Base-by-base conservation (phyloP, 805 yeast species). In the Wickerhamomyces alni region DNA sequence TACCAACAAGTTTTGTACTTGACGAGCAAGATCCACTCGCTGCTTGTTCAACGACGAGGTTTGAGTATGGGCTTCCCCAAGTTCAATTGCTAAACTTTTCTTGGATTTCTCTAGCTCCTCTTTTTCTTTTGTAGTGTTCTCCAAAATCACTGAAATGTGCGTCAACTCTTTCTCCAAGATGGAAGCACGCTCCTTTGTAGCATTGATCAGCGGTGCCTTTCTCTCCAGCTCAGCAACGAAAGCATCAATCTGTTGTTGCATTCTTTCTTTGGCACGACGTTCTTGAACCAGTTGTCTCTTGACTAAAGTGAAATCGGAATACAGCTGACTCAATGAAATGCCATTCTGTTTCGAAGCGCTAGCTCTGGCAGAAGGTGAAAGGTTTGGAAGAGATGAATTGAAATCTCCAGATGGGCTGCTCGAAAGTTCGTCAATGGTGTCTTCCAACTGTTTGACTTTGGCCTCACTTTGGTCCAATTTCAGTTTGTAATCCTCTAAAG, bases 201-300 rank as follows among this genome's bases (percentile, higher is more conserved):
- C 81, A 62, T 66, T 75, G 35, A 91, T 72, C 3, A 81, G 65
- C 0, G 98, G 97, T 40, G 86, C 79, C 52, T 84, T 80, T 24
- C 74, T 69, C 51, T 87, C 94, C 45, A 89, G 66, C 58, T 88
- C 96, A 16, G 70, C 68, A 25, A 88, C 77, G 47, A 91, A 79
- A 1, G 70, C 66, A 49, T 83, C 82, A 42, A 89, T 67, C 58
- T 87, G 91, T 27, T 66, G 59, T 40, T 88, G 84, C 43, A 91
- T 67, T 39, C 74, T 72, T 41, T 77, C 79, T 49, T 85, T 87
- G 38, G 83, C 82, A 15, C 80, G 70, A 50, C 79, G 75, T 59
- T 87, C 95, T 38, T 76, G 72, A 3, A 76, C 69, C 36, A 86
- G 64, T 47, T 82, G 84, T 47, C 74, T 82, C 57, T 77, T 80